phyloP scores from a whole-genome alignment of 306 rosid species.

The Fagus crenata region DNA sequence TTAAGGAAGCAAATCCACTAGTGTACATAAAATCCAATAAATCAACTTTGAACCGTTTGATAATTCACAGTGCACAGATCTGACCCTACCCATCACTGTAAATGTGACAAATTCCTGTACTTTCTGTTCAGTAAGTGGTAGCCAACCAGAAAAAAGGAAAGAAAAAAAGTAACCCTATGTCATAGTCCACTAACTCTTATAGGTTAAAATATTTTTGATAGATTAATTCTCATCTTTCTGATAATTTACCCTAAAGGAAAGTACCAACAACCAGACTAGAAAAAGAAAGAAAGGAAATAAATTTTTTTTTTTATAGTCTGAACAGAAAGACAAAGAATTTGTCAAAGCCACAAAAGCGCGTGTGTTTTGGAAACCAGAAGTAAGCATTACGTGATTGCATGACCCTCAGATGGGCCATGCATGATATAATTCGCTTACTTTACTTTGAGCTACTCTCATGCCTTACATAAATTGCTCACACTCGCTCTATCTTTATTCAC shows the following conservation, averaged over 20 bases:
- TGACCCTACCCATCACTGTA: neutral
- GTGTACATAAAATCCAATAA: neutral
- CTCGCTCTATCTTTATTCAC: constrained; percentile 22
- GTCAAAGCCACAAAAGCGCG: constrained; percentile 33
- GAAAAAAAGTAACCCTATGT: too few relatives aligned
- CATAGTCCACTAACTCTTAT: too few relatives aligned
- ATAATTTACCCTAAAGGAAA: too few relatives aligned
- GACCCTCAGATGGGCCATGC: constrained; percentile 55
- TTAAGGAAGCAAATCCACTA: neutral
- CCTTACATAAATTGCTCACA: neutral
- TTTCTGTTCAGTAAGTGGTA: too few relatives aligned
- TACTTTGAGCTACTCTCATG: constrained; percentile 26
- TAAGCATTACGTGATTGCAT: constrained; percentile 48
- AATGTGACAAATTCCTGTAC: neutral
- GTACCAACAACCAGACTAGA: neutral
- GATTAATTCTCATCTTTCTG: too few relatives aligned
- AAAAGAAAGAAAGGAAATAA: neutral
- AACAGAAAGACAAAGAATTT: neutral
- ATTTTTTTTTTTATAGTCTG: too few relatives aligned
- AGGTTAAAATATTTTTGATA: too few relatives aligned
- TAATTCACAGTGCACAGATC: too few relatives aligned
- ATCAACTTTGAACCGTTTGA: neutral
- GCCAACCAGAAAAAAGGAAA: too few relatives aligned
- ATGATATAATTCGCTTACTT: constrained; percentile 16
- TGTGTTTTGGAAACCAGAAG: constrained; percentile 3